A percentile compares a stretch with the other conserved stretches of the same genome.
Evolutionary conservation across 352 stramenopile species (phyloP).

Genomic region (Phytophthora europaea): DNA sequence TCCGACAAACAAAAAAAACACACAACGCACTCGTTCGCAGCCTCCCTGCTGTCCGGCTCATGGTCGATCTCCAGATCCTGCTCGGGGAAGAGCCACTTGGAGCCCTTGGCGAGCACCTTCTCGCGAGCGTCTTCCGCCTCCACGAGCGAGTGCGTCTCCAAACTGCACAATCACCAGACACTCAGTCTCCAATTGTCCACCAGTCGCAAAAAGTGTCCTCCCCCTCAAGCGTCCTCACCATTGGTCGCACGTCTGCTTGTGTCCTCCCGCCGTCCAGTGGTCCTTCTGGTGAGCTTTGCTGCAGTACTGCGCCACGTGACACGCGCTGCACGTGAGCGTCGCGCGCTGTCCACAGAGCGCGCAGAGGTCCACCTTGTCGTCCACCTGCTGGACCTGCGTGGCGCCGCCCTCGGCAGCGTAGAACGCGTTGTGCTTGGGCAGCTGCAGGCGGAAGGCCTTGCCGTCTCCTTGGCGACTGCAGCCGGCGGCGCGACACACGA

Average conservation of each 20-base stretch:
- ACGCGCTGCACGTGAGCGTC: constrained; percentile 76
- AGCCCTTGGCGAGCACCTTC: constrained; percentile 57
- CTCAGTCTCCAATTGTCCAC: not conserved
- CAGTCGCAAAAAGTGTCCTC: too few relatives aligned
- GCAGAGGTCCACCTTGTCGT: constrained; percentile 43
- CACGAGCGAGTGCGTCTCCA: constrained; percentile 48
- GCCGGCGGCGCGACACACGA: constrained; percentile 82
- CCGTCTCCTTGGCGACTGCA: constrained; percentile 74
- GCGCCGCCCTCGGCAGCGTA: constrained; percentile 78
- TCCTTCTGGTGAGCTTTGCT: constrained; percentile 84
- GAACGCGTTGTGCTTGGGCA: constrained; percentile 92
- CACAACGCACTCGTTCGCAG: constrained; percentile 59
- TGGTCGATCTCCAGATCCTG: constrained; percentile 85
- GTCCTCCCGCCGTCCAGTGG: constrained; percentile 72
- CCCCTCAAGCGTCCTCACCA: constrained; percentile 25
- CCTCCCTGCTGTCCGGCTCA: constrained; percentile 69
- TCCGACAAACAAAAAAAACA: not conserved
- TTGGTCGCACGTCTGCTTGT: constrained; percentile 71
- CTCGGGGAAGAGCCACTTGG: constrained; percentile 81
- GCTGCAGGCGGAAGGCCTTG: constrained; percentile 86
- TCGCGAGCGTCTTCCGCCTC: constrained; percentile 45
- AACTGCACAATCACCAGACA: constrained; percentile 26
- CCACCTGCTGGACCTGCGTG: constrained; percentile 22
- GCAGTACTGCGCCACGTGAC: constrained; percentile 84
- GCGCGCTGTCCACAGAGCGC: constrained; percentile 72